Percentiles rank a stretch among this genome's conserved stretches.
Evolutionary conservation across 768 basidiomycete genomes (phyloP).

Genomic region (Rubroboletus pulcherrimus): DNA sequence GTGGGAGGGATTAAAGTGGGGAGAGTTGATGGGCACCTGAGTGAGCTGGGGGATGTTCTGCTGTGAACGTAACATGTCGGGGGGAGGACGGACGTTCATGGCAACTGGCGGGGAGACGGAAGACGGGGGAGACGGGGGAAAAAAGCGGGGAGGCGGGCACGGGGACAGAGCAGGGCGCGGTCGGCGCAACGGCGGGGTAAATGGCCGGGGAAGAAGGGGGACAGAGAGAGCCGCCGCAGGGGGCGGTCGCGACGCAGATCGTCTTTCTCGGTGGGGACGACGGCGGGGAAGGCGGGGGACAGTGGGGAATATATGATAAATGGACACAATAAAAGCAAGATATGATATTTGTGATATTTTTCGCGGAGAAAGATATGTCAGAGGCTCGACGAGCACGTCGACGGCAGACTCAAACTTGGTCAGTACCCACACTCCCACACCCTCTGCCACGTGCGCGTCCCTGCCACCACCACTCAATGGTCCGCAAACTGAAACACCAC

Average conservation of each 20-base stretch:
- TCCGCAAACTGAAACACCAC: constrained; percentile 93
- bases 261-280: constrained; percentile 3
- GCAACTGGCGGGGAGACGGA: background rate
- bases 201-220: constrained; percentile 1
- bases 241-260: constrained; percentile 19
- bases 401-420: constrained; percentile 27
- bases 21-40: constrained; percentile 33
- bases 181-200: background rate
- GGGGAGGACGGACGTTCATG: constrained; percentile 48
- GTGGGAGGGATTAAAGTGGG: constrained; percentile 38
- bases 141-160: background rate
- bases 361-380: constrained; percentile 26
- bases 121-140: background rate
- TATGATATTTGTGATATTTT: constrained; percentile 29
- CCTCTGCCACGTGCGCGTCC: constrained; percentile 29
- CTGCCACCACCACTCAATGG: constrained; percentile 43
- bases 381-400: constrained; percentile 27
- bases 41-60: constrained; percentile 40
- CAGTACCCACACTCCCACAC: constrained; percentile 26
- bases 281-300: background rate
- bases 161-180: constrained; percentile 3
- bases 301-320: constrained; percentile 11
- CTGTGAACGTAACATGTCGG: constrained; percentile 44
- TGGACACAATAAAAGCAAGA: constrained; percentile 21
- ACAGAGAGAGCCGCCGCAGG: constrained; percentile 7